A percentile compares a stretch with the other conserved stretches of the same genome.
phyloP scores from a whole-genome alignment of 208 protist genomes.

The Kentomonas sorsogonicus region DNA sequence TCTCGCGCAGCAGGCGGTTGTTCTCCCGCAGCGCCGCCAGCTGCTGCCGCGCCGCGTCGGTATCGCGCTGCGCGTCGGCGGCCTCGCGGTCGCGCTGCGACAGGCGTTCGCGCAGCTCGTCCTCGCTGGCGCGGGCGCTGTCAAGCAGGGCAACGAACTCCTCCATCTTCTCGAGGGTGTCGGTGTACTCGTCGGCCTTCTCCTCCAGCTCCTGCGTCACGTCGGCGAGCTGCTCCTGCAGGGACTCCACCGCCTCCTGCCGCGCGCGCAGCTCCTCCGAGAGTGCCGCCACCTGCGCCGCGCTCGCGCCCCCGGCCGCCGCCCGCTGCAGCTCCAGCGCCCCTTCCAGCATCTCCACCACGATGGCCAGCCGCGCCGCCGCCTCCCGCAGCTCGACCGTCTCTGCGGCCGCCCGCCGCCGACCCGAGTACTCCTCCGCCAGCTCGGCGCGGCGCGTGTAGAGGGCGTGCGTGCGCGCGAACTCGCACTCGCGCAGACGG shows the following conservation, averaged over 20 bases:
- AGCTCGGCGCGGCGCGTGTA: constrained; percentile 19
- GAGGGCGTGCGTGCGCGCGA: constrained; percentile 17
- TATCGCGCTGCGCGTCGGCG: not conserved
- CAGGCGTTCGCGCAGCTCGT: not conserved
- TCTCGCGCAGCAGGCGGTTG: constrained; percentile 4
- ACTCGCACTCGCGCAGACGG: constrained; percentile 27
- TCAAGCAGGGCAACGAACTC: constrained; percentile 34
- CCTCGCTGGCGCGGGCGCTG: constrained; percentile 21
- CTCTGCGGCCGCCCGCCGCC: not conserved
- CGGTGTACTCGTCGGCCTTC: constrained; percentile 9
- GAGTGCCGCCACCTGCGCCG: not conserved
- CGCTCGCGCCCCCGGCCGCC: too few species aligned
- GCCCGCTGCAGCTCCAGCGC: too few species aligned
- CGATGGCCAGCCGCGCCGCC: too few species aligned
- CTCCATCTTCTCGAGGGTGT: constrained; percentile 29
- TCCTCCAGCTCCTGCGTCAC: constrained; percentile 8
- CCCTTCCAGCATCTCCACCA: too few species aligned
- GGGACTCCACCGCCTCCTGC: constrained; percentile 3
- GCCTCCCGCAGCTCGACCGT: not conserved
- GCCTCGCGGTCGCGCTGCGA: not conserved
- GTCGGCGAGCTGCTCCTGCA: constrained; percentile 12
- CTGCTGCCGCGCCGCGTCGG: not conserved
- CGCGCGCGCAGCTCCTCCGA: not conserved
- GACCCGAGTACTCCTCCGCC: not conserved
- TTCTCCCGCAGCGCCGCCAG: not conserved